Evolutionary conservation across 2,329 filamentous ascomycete species (phyloP).

Genomic region (Venturia asperata): DNA sequence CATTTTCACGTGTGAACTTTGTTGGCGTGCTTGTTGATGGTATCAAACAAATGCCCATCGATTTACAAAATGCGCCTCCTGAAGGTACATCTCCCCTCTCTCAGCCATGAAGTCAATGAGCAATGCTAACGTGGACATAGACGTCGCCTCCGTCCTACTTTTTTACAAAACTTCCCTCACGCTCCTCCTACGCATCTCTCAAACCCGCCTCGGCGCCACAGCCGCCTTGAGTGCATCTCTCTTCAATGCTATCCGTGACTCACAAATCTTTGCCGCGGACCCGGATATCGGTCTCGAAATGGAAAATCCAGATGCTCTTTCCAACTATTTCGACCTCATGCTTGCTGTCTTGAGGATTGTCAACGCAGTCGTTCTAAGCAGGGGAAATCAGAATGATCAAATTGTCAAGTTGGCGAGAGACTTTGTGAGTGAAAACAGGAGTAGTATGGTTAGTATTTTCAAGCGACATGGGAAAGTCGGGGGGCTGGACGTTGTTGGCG

Average conservation of each 20-base stretch:
- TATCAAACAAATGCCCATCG: slow-evolving; percentile 66
- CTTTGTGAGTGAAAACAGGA: slow-evolving; percentile 77
- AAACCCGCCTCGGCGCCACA: slow-evolving; percentile 75
- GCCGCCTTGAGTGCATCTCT: slow-evolving; percentile 84
- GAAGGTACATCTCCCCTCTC: slow-evolving; percentile 22
- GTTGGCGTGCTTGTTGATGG: slow-evolving; percentile 84
- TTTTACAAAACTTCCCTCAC: slow-evolving; percentile 70
- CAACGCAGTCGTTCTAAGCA: slow-evolving; percentile 70
- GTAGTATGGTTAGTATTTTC: slow-evolving; percentile 79
- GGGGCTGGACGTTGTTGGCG: slow-evolving; percentile 18
- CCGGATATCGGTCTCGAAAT: slow-evolving; percentile 83
- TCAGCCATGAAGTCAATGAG: neutral
- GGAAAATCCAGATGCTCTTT: slow-evolving; percentile 61
- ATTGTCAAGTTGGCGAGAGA: slow-evolving; percentile 64
- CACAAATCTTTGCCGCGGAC: slow-evolving; percentile 80
- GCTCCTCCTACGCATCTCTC: slow-evolving; percentile 74
- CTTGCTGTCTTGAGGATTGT: slow-evolving; percentile 75
- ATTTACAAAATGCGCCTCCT: slow-evolving; percentile 42
- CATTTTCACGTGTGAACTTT: slow-evolving; percentile 81
- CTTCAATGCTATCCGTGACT: slow-evolving; percentile 72
- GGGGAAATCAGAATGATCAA: slow-evolving; percentile 71
- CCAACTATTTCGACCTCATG: slow-evolving; percentile 77
- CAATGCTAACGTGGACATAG: slow-evolving; percentile 29
- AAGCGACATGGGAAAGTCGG: slow-evolving; percentile 77
- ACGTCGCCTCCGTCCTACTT: slow-evolving; percentile 49